Conservation (phyloP, 495 filamentous ascomycete genomes). For the Penicillium lagena region DNA sequence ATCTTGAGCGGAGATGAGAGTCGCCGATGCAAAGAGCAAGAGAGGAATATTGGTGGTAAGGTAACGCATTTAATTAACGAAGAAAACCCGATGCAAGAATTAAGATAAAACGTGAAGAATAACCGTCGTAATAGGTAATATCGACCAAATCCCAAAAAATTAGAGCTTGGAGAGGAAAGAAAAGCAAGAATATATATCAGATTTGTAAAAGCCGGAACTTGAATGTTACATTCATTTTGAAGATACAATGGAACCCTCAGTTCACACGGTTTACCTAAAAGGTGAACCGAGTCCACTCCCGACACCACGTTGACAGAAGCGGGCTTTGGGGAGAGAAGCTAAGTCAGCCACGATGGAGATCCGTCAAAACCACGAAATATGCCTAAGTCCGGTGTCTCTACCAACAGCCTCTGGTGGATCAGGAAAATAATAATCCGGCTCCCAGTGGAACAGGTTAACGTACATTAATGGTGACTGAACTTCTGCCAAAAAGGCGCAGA, state of each 20-base stretch:
- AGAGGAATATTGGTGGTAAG: slow-evolving; percentile 1
- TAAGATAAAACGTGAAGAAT: background rate
- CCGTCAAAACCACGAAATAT: too few species aligned
- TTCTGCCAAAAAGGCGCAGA: too few species aligned
- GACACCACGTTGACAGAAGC: background rate
- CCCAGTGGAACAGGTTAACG: too few species aligned
- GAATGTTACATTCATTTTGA: slow-evolving; percentile 3
- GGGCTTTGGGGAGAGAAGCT: background rate
- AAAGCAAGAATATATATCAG: background rate
- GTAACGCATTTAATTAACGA: background rate
- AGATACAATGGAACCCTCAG: background rate
- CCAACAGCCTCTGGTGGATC: too few species aligned
- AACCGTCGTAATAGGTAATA: too few species aligned
- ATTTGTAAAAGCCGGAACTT: background rate
- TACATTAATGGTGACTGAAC: too few species aligned
- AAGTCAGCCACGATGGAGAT: too few species aligned
- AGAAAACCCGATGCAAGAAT: background rate
- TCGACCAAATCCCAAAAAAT: background rate
- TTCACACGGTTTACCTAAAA: background rate
- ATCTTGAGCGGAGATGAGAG: slow-evolving; percentile 8
- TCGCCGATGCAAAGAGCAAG: slow-evolving; percentile 3
- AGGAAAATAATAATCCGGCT: too few species aligned
- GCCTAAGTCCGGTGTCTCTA: too few species aligned
- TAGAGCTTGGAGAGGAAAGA: background rate
- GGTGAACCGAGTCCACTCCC: slow-evolving; percentile 4